These are phyloP conservation scores for Trichoderma koningii DNA, from an alignment of 2,329 filamentous ascomycete genomes.

Conservation along the genomic window DNA sequence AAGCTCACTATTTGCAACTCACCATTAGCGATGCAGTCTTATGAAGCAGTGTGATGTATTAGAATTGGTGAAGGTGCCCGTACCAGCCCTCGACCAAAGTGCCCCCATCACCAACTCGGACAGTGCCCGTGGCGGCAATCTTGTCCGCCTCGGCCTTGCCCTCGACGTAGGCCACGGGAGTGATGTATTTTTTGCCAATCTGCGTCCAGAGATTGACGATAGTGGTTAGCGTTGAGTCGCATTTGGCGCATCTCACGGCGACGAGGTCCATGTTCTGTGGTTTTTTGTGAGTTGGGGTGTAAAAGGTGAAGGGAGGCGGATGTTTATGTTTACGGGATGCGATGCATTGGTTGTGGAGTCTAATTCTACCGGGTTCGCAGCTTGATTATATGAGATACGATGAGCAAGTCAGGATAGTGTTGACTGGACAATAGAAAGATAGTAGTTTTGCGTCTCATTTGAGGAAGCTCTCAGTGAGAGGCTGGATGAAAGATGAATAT, in stretches of 20 bases:
- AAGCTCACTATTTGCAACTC: slow-evolving; percentile 36
- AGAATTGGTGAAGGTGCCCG: not conserved
- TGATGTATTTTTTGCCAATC: slow-evolving; percentile 45
- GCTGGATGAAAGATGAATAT: not conserved
- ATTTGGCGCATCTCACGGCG: slow-evolving; percentile 41
- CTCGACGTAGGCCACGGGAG: slow-evolving; percentile 38
- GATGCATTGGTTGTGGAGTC: slow-evolving; percentile 1
- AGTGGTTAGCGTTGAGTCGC: slow-evolving; percentile 36
- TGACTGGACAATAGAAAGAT: not conserved
- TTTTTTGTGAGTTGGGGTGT: not conserved
- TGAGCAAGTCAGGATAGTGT: not conserved
- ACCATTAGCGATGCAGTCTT: not conserved
- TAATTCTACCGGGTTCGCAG: not conserved
- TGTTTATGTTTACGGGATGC: slow-evolving; percentile 1
- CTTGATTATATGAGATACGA: not conserved
- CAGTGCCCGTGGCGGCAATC: slow-evolving; percentile 31
- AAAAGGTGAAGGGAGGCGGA: not conserved
- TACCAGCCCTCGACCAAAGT: slow-evolving; percentile 39
- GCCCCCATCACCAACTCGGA: slow-evolving; percentile 38
- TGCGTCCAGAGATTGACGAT: slow-evolving; percentile 45
- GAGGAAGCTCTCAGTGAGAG: not conserved
- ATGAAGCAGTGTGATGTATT: not conserved
- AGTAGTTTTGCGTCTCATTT: slow-evolving; percentile 1
- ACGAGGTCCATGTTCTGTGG: slow-evolving; percentile 40
- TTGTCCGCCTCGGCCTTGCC: slow-evolving; percentile 14